Percentiles rank a stretch among this genome's conserved stretches.
Evolutionary conservation across 345 rosid genomes (phyloP).

Genomic region (Eucalyptus caleyi): DNA sequence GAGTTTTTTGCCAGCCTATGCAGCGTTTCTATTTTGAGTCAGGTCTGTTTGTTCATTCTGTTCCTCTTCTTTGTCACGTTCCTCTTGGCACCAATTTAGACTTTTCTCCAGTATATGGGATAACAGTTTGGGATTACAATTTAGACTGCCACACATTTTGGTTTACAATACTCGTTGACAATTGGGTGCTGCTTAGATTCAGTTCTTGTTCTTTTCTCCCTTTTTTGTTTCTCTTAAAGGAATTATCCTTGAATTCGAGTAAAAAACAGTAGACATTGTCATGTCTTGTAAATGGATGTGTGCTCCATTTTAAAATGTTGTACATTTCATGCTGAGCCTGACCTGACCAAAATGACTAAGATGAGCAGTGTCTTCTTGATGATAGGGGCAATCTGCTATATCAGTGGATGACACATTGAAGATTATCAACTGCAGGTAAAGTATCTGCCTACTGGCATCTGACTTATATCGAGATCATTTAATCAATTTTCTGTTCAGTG

Average conservation of each 20-base stretch:
- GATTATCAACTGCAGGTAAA: slow-evolving; percentile 82
- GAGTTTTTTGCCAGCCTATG: not conserved
- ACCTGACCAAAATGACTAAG: not conserved
- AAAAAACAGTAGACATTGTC: not conserved
- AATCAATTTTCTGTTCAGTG: not conserved
- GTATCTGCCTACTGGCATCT: not conserved
- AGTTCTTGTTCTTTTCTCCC: not conserved
- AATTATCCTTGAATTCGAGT: not conserved
- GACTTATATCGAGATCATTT: not conserved
- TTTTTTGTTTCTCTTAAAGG: not conserved
- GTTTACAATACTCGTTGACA: not conserved
- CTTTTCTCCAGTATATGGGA: not conserved
- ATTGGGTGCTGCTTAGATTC: not conserved
- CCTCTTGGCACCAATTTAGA: not conserved
- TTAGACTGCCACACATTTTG: not conserved
- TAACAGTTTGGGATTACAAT: not conserved
- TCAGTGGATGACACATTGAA: slow-evolving; percentile 89
- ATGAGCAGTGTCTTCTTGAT: not conserved
- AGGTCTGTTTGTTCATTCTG: not conserved
- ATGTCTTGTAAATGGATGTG: not conserved
- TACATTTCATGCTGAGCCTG: not conserved
- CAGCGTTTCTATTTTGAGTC: not conserved
- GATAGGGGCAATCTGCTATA: slow-evolving; percentile 74
- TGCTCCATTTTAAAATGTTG: not conserved
- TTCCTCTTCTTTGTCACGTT: not conserved